Base-by-base conservation (phyloP, 1,284 basidiomycete species). In the Macrocystidia cucumis region DNA sequence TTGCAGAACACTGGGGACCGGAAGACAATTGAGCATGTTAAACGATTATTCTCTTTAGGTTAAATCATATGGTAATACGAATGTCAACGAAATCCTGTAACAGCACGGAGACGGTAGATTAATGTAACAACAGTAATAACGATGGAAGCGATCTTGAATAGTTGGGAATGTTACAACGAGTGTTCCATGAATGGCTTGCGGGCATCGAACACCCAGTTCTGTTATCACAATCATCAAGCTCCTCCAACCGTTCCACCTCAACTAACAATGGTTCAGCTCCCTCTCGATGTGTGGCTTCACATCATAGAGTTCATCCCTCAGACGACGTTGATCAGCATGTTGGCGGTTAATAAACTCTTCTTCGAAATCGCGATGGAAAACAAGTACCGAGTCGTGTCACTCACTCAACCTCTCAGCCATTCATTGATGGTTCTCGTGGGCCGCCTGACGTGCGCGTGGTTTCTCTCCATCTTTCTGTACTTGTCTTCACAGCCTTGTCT, bases 1-100 rank as follows among this genome's bases (percentile, higher is more conserved):
- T 30, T 18, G 20, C 39, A 72, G 69, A 70, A 65, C 34, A 74
- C 67, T 2, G 71, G 71, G 9, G 60, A 71, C 40, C 40, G 48
- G 24, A 55, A 53, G 2, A 63, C 60, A 7, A 62, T 73, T 9
- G 47, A 57, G 12, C 41, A 54, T 27, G 67, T 74, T 14, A 74
- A 73, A 48, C 48, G 52, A n/a, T n/a, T n/a, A n/a, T n/a, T n/a
- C n/a, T n/a, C n/a, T n/a, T n/a, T n/a, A n/a, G n/a, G n/a, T n/a
- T n/a, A n/a, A n/a, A n/a, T n/a, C n/a, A n/a, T n/a, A n/a, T n/a
- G n/a, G n/a, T n/a, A n/a, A n/a, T n/a, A n/a, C n/a, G n/a, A n/a
- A n/a, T n/a, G n/a, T n/a, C n/a, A n/a, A n/a, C n/a, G n/a, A n/a
- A n/a, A n/a, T n/a, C n/a, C n/a, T n/a, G n/a, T n/a, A n/a, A n/a